These are phyloP conservation scores for Aureobasidium subglaciale DNA, from an alignment of 2,329 filamentous ascomycete species.

Conservation along the genomic window DNA sequence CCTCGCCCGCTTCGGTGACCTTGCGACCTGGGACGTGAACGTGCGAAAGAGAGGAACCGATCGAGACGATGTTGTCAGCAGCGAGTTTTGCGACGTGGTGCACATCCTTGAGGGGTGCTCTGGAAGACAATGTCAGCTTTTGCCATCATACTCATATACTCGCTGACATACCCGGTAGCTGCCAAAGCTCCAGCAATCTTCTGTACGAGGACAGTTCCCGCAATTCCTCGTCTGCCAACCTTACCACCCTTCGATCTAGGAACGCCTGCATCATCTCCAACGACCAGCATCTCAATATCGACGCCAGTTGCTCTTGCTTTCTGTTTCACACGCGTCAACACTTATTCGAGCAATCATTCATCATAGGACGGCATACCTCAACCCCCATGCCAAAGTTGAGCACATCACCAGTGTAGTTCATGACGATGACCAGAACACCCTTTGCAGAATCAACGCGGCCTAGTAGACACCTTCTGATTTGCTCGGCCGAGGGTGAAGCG, in stretches of 20 bases:
- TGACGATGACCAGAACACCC: conserved; percentile 82
- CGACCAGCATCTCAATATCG: conserved; percentile 79
- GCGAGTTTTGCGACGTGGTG: conserved; percentile 63
- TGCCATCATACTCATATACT: neutral
- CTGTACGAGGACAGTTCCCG: conserved; percentile 82
- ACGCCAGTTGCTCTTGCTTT: conserved; percentile 67
- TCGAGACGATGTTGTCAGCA: conserved; percentile 71
- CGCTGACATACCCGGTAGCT: conserved; percentile 51
- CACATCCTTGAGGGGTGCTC: conserved; percentile 58
- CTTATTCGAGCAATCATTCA: too few relatives aligned
- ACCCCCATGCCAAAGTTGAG: conserved; percentile 17
- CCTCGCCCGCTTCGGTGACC: conserved; percentile 44
- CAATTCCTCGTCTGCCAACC: conserved; percentile 83
- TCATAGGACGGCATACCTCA: neutral
- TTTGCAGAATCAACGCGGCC: conserved; percentile 62
- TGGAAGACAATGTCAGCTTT: conserved; percentile 16
- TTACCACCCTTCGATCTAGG: conserved; percentile 78
- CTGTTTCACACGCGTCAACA: too few relatives aligned
- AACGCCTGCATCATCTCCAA: conserved; percentile 88
- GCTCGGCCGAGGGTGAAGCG: conserved; percentile 71
- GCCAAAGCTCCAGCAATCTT: conserved; percentile 85
- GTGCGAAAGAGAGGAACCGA: conserved; percentile 78
- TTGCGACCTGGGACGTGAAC: conserved; percentile 86
- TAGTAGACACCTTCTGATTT: conserved; percentile 70
- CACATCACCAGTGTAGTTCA: conserved; percentile 58